Evolutionary conservation across 805 yeast species (phyloP).

Genomic region (Candida hispaniensis): DNA sequence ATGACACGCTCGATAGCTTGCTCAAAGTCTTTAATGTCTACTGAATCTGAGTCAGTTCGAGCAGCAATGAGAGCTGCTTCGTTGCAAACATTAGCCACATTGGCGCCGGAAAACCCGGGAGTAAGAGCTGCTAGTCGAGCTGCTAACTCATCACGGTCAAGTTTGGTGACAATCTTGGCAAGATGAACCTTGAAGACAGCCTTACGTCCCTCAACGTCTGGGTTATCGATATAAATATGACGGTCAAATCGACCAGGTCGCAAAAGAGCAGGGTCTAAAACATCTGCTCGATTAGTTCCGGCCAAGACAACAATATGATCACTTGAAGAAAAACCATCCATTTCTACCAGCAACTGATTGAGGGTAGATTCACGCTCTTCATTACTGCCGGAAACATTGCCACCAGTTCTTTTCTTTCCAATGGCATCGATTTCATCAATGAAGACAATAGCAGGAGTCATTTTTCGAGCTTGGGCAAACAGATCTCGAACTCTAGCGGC

Average conservation of each 20-base stretch:
- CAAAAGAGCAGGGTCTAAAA: slow-evolving; percentile 80
- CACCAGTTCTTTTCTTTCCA: slow-evolving; percentile 82
- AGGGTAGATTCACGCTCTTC: slow-evolving; percentile 96
- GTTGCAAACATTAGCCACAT: slow-evolving; percentile 91
- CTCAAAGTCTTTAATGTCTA: slow-evolving; percentile 75
- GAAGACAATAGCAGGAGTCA: slow-evolving; percentile 92
- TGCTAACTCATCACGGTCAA: slow-evolving; percentile 46
- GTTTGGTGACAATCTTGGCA: slow-evolving; percentile 51
- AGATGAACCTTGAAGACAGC: slow-evolving; percentile 86
- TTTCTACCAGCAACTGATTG: slow-evolving; percentile 91
- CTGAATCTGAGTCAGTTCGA: slow-evolving; percentile 59
- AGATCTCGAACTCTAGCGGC: slow-evolving; percentile 96
- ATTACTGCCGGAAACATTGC: slow-evolving; percentile 61
- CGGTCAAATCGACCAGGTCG: slow-evolving; percentile 98
- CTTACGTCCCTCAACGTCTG: slow-evolving; percentile 90
- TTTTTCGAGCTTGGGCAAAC: slow-evolving; percentile 81
- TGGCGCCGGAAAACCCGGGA: slow-evolving; percentile 98
- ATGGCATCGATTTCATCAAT: slow-evolving; percentile 99
- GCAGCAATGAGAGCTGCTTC: slow-evolving; percentile 98
- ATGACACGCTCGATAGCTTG: slow-evolving; percentile 94
- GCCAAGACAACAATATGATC: slow-evolving; percentile 96
- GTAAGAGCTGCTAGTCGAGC: slow-evolving; percentile 92
- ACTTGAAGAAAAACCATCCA: slow-evolving; percentile 90
- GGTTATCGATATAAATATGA: slow-evolving; percentile 82
- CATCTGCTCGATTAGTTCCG: slow-evolving; percentile 94